A percentile compares a stretch with the other conserved stretches of the same genome.
These are phyloP conservation scores for Rhexocercosporidium sp. DNA, from an alignment of 2,329 filamentous ascomycete genomes.

Conservation along the genomic window DNA sequence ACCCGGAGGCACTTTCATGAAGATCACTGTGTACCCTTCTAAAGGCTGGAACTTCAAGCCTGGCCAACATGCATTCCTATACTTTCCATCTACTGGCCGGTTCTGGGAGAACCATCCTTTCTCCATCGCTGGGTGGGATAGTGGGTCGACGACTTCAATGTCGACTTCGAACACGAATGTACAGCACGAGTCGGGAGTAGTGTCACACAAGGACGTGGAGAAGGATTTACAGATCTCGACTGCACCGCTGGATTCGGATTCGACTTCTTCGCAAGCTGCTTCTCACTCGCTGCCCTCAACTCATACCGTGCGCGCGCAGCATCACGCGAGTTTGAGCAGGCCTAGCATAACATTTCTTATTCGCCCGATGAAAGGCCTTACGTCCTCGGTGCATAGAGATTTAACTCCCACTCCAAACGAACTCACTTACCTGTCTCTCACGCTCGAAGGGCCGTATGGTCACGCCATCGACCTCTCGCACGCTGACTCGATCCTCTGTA, in stretches of 20 bases:
- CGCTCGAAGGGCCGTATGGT: slow-evolving; percentile 21
- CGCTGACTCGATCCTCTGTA: slow-evolving; percentile 48
- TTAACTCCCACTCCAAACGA: background rate
- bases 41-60: slow-evolving; percentile 2
- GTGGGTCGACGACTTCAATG: background rate
- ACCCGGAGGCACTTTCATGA: slow-evolving; percentile 12
- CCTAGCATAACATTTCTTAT: slow-evolving; percentile 15
- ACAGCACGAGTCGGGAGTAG: background rate
- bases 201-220: background rate
- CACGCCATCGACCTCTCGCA: slow-evolving; percentile 36
- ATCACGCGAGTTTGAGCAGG: background rate
- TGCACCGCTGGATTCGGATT: background rate
- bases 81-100: slow-evolving; percentile 12
- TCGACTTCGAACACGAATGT: background rate
- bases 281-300: background rate
- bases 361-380: slow-evolving; percentile 12
- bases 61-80: slow-evolving; percentile 15
- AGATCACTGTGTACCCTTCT: slow-evolving; percentile 10
- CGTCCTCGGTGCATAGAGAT: background rate
- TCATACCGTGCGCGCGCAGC: background rate
- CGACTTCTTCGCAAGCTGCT: background rate
- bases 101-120: slow-evolving; percentile 21
- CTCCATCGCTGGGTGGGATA: slow-evolving; percentile 12
- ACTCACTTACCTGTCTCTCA: background rate
- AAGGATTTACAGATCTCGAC: slow-evolving; percentile 8